Base-by-base conservation (phyloP, 2,329 filamentous ascomycete genomes). In the Chaetomium sp. region DNA sequence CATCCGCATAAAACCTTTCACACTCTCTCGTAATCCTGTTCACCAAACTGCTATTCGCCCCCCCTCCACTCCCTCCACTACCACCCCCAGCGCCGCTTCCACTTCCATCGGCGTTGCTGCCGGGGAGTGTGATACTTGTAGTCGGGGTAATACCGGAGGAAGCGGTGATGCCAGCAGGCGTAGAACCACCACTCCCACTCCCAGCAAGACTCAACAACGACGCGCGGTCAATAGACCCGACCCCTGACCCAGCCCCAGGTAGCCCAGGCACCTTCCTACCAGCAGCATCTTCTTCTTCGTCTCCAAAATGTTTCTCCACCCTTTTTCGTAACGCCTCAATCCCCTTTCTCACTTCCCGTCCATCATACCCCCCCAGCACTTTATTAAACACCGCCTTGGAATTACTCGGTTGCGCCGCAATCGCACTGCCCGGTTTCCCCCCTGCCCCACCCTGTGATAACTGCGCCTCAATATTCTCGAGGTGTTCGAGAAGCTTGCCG, bases 251-350 rank as follows among this genome's bases (percentile, higher is more conserved):
- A 3, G 19, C 2, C 19, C 19, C 19, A 27, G 19, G 19, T 3
- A 27, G 19, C 19, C 19, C 19, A 27, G 19, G 19, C 2, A 27
- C 19, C 19, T 27, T 45, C 42, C 43, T 47, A 10, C 75, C 27
- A 75, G 80, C 54, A 84, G 82, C 60, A 19, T 19, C 27, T 14
- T 91, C 88, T 63, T 95, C 90, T 5, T 86, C 88, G 63, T 95
- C 90, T 44, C 90, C 90, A 76, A 97, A 97, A 71, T 97, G 92
- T 75, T 97, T 99, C 73, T 97, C 92, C 1, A 97, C 89, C 49
- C 92, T 82, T 75, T 95, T 96, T 66, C 87, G 87, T 62, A 97
- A 77, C 53, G 89, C 82, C 66, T 96, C 90, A 63, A 96, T 87
- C n/a, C 92, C 91, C 68, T 91, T 91, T 61, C 88, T 82, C 44